Evolutionary conservation across 2,329 filamentous ascomycete genomes (phyloP), one percentile per base, ranked within the genome.

Genomic region (Ascosphaera pollenicola): DNA sequence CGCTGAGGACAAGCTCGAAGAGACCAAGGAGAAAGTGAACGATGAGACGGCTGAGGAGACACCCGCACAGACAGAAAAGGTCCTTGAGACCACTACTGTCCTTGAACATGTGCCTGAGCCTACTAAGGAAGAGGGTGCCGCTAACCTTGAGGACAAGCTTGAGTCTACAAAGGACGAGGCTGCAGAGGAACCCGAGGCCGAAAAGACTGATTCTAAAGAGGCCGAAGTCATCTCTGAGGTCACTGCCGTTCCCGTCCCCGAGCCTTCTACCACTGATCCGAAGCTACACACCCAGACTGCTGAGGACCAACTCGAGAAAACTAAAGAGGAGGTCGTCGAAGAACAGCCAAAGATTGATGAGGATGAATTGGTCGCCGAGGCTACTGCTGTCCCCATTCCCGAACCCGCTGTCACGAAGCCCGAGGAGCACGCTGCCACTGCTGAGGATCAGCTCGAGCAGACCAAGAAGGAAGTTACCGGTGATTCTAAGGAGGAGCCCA

Each of bases 281-380:
- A 30, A 28, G 17, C 31, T 37, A 15, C 17, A 43, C 18, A 36
- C 40, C n/a, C 21, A 17, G 17, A 31, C 17, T 17, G 17, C 35
- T 10, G 40, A 21, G n/a, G 17, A 37, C 13, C 24, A 40, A n/a
- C 32, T 18, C 4, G 38, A 39, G 13, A 16, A 17, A 24, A 28
- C 17, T 19, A 35, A 37, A n/a, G 18, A 16, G 8, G 19, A 31
- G n/a, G 36, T 28, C 26, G 26, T 17, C 8, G 35, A 43, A 7
- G 43, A 39, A 18, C 34, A 45, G 28, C 38, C 35, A 2, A 32
- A 38, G 19, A 17, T 17, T 17, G 44, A 32, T 3, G 30, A 13
- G 5, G 30, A 47, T 37, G 28, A 45, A 31, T 37, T 45, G 10
- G 40, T 44, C 18, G 43, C 41, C 10, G 40, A 43, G 28, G 35